These are phyloP conservation scores for Monilinia fructicola DNA, from an alignment of 2,329 filamentous ascomycete species.

Conservation along the genomic window DNA sequence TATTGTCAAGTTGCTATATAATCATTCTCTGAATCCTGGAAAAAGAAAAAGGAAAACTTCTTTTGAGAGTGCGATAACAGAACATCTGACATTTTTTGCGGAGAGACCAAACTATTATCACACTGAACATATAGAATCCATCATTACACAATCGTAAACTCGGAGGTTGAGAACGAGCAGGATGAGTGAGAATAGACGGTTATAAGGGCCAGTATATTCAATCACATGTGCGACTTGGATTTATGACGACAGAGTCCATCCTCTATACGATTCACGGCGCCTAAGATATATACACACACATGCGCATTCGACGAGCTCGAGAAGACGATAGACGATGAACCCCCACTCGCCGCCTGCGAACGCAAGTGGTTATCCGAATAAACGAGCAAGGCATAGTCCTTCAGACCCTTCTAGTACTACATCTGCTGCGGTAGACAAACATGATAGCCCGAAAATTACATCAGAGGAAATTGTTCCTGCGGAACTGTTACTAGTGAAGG, in stretches of 20 bases:
- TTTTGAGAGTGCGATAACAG: background rate
- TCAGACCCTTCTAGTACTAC: conserved; percentile 42
- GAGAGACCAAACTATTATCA: conserved; percentile 10
- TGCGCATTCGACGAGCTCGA: conserved; percentile 11
- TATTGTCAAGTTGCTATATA: conserved; percentile 4
- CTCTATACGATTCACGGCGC: background rate
- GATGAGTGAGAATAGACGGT: conserved; percentile 14
- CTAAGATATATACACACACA: conserved; percentile 2
- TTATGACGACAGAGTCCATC: background rate
- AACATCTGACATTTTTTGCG: conserved; percentile 17
- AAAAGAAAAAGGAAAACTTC: background rate
- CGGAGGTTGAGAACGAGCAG: conserved; percentile 13
- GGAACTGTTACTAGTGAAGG: conserved; percentile 27
- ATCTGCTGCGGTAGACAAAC: conserved; percentile 35
- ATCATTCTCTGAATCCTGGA: background rate
- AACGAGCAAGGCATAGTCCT: conserved; percentile 57
- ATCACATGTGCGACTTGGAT: conserved; percentile 16
- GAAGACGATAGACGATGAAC: conserved; percentile 44
- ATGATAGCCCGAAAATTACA: conserved; percentile 30
- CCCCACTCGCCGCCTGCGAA: conserved; percentile 51
- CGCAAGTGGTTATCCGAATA: conserved; percentile 48
- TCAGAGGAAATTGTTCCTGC: conserved; percentile 29
- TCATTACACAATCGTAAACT: conserved; percentile 13
- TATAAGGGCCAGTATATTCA: background rate
- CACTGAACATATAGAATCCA: background rate